A percentile compares a stretch with the other conserved stretches of the same genome.
These are phyloP conservation scores for Rhytidiadelphus loreus DNA, from an alignment of 225 moss, liverwort and hornwort species.

Conservation along the genomic window DNA sequence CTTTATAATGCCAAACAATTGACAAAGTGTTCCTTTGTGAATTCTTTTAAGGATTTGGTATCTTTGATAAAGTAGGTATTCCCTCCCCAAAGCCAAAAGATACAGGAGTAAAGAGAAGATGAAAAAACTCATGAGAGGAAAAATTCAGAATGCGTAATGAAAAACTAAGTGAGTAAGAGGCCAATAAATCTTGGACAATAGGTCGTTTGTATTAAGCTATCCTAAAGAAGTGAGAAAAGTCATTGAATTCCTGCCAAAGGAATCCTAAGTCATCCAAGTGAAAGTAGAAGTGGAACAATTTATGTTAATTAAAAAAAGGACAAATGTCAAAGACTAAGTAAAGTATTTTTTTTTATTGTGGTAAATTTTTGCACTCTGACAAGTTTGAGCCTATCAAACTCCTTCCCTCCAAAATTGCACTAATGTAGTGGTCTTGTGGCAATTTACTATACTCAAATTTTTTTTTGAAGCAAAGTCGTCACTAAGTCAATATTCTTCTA, in stretches of 20 bases:
- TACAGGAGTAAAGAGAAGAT: too few species aligned
- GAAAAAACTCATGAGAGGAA: too few species aligned
- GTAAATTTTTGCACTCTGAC: rapidly evolving
- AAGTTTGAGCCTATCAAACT: rapidly evolving
- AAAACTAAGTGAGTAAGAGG: too few species aligned
- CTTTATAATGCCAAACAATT: neutral
- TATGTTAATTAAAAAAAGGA: too few species aligned
- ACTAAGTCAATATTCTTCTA: neutral
- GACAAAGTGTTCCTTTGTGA: neutral
- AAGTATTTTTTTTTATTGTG: neutral
- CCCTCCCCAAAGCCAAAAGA: rapidly evolving
- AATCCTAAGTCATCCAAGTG: too few species aligned
- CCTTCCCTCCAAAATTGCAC: rapidly evolving
- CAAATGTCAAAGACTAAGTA: neutral
- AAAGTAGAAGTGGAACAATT: too few species aligned
- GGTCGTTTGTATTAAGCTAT: too few species aligned
- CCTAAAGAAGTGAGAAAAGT: too few species aligned
- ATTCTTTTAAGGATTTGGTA: neutral
- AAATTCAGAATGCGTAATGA: too few species aligned
- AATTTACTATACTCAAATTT: neutral
- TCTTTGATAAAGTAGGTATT: too few species aligned
- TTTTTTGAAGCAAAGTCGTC: rapidly evolving
- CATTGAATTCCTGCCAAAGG: neutral
- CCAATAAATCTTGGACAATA: too few species aligned
- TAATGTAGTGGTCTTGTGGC: rapidly evolving